phyloP scores from a whole-genome alignment of 768 basidiomycete genomes.

The Boletus rubroflammeus region DNA sequence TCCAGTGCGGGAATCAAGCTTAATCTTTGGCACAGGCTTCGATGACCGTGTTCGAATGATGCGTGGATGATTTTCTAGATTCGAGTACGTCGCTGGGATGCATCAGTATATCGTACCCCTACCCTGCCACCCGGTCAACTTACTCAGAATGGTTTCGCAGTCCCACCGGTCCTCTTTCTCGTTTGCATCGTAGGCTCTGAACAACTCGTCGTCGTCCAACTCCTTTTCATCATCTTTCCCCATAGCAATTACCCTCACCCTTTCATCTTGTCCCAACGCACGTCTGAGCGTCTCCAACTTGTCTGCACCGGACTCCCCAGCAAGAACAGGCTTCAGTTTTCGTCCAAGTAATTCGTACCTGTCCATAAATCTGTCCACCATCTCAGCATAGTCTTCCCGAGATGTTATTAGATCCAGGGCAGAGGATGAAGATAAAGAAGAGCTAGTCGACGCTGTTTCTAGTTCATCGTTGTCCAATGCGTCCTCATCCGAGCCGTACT shows the following conservation, averaged over 20 bases:
- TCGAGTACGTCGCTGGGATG: conserved; percentile 84
- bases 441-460: conserved; percentile 37
- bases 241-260: conserved; percentile 44
- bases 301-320: conserved; percentile 67
- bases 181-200: conserved; percentile 34
- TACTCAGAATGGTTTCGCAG: conserved; percentile 92
- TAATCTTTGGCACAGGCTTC: conserved; percentile 58
- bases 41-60: conserved; percentile 68
- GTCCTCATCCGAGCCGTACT: conserved; percentile 67
- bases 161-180: conserved; percentile 86
- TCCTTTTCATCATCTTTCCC: conserved; percentile 47
- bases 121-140: conserved; percentile 28
- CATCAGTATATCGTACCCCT: conserved; percentile 7
- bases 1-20: conserved; percentile 73
- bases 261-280: conserved; percentile 68
- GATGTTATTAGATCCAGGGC: conserved; percentile 75
- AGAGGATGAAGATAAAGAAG: conserved; percentile 48
- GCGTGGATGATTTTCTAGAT: conserved; percentile 94
- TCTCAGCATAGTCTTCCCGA: conserved; percentile 82
- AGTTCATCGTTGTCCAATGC: conserved; percentile 48
- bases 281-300: conserved; percentile 79
- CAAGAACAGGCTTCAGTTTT: conserved; percentile 74
- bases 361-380: conserved; percentile 92
- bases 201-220: conserved; percentile 41
- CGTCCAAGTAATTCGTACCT: conserved; percentile 90